A percentile compares a stretch with the other conserved stretches of the same genome.
Conservation (phyloP, 2,329 filamentous ascomycete species). For the Fusarium algeriense region DNA sequence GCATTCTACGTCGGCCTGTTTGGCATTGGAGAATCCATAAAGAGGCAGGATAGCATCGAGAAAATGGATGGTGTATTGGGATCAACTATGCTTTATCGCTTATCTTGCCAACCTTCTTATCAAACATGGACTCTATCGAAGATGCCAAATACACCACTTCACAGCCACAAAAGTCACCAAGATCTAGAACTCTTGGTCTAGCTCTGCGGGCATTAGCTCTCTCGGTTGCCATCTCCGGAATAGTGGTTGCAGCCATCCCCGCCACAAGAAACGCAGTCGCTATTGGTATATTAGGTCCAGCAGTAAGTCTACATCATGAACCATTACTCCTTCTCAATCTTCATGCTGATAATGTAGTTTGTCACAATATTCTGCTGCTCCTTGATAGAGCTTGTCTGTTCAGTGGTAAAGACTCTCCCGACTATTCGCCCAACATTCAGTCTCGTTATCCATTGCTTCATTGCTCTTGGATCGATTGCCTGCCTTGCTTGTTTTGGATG, state of each 20-base stretch:
- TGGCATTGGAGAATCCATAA: background rate
- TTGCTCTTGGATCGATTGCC: background rate
- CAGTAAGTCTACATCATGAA: background rate
- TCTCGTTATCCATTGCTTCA: background rate
- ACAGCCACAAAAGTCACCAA: background rate
- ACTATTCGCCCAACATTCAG: background rate
- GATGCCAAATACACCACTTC: background rate
- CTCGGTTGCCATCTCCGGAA: background rate
- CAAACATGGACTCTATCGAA: background rate
- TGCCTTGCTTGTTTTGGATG: background rate
- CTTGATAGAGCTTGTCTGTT: background rate
- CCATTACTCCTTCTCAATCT: rapidly evolving
- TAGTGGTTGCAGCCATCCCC: background rate
- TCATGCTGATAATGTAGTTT: background rate
- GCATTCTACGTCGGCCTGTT: background rate
- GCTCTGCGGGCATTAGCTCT: background rate
- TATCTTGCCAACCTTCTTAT: background rate
- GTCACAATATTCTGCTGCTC: background rate
- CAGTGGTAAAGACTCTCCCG: background rate
- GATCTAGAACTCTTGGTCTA: background rate
- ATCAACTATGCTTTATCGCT: background rate
- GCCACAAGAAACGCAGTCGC: background rate
- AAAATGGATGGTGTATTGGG: rapidly evolving
- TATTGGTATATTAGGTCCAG: background rate
- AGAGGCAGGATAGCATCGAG: background rate